Conservation (phyloP, 495 filamentous ascomycete species). For the Sphaerosporella brunnea region DNA sequence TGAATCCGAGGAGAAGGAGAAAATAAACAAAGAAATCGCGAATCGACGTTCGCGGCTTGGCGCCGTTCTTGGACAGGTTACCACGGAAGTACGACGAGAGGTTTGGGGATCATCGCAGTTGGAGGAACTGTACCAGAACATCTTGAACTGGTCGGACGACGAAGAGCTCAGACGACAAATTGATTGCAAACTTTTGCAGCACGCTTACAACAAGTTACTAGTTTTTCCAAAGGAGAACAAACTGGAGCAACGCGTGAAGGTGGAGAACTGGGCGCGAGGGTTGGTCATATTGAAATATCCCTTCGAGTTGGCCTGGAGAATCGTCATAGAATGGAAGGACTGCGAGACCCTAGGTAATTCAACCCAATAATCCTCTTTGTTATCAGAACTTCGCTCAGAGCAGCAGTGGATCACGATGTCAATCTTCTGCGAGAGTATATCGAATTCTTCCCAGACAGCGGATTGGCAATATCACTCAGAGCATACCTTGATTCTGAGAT, state of each 20-base stretch:
- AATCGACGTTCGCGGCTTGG: constrained; percentile 78
- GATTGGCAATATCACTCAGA: constrained; percentile 59
- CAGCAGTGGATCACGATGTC: constrained; percentile 52
- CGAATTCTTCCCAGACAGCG: constrained; percentile 64
- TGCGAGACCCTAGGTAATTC: constrained; percentile 36
- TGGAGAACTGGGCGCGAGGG: constrained; percentile 57
- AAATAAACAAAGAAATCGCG: constrained; percentile 77
- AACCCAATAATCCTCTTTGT: too few species aligned
- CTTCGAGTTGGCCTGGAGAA: constrained; percentile 76
- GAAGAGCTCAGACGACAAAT: constrained; percentile 67
- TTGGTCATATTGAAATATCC: constrained; percentile 95
- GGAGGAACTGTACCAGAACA: constrained; percentile 54
- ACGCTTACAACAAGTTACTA: constrained; percentile 56
- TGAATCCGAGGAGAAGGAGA: constrained; percentile 74
- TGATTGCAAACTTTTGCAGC: constrained; percentile 77
- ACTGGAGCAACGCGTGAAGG: constrained; percentile 44
- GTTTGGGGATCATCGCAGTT: constrained; percentile 42
- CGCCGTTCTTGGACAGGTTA: constrained; percentile 64
- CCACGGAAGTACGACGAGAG: constrained; percentile 69
- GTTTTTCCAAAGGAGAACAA: constrained; percentile 50
- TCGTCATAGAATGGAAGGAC: constrained; percentile 78
- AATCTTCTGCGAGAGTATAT: constrained; percentile 61
- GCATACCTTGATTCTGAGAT: constrained; percentile 68
- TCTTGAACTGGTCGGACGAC: constrained; percentile 79
- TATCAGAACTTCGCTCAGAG: constrained; percentile 5